These are phyloP conservation scores for Xanthoconium purpureum DNA, from an alignment of 768 basidiomycete genomes.

Conservation along the genomic window DNA sequence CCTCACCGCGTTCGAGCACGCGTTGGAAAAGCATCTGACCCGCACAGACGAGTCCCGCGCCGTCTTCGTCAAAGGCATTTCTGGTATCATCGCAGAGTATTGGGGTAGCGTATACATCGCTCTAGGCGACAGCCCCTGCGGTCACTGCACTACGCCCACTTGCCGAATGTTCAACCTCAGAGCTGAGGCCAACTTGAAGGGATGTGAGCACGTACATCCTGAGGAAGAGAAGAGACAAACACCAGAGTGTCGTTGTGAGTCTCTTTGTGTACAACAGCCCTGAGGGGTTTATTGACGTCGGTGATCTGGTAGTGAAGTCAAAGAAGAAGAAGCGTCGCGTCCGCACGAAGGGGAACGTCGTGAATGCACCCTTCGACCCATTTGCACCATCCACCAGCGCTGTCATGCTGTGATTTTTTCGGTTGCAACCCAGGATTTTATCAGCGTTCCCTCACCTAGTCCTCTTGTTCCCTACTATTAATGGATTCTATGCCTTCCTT, in stretches of 20 bases:
- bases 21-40: conserved; percentile 14
- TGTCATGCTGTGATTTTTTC: too few relatives aligned
- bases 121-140: neutral
- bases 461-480: too few relatives aligned
- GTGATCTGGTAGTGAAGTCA: too few relatives aligned
- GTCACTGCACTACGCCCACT: neutral
- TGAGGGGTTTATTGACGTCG: too few relatives aligned
- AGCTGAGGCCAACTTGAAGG: neutral
- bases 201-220: neutral
- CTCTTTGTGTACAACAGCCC: too few relatives aligned
- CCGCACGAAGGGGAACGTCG: too few relatives aligned
- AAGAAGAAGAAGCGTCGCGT: too few relatives aligned
- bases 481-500: too few relatives aligned
- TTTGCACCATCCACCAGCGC: too few relatives aligned
- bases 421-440: too few relatives aligned
- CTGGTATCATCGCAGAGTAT: conserved; percentile 4
- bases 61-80: neutral
- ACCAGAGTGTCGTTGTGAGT: too few relatives aligned
- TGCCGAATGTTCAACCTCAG: neutral
- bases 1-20: conserved; percentile 13
- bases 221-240: neutral
- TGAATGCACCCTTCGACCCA: too few relatives aligned
- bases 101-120: neutral
- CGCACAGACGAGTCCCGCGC: conserved; percentile 1
- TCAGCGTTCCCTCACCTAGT: neutral